Base-by-base conservation (phyloP, 768 basidiomycete species). In the Hericium coralloides region DNA sequence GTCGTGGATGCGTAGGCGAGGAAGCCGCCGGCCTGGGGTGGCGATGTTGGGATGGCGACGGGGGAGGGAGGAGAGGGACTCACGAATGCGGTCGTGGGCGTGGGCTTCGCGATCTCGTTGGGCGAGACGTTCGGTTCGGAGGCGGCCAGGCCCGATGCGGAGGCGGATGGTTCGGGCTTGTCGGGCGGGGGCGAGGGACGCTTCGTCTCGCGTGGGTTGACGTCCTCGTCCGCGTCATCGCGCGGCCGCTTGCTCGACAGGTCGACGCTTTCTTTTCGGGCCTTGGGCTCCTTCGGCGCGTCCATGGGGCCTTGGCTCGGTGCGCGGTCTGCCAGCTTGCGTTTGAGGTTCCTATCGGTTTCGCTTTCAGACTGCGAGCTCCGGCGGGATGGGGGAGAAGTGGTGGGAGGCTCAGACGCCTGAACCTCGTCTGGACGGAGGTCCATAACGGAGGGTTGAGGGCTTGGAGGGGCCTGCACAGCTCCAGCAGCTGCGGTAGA, bases 1-100 rank as follows among this genome's bases (percentile, higher is more conserved):
- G 74, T 78, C 12, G 80, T 73, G 2, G 87, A 84, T 12, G 89
- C 88, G 63, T 89, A 92, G 2, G 87, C 85, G 79, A 85, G 83
- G 68, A 92, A 92, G 23, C 89, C 89, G 54, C 79, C 73, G 52
- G 36, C 59, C 53, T 56, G 26, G 25, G 18, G 59, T 55, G 57
- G 31, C 8, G 61, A 52, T 52, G 51, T 59, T 50, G 57, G 60
- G 55, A 57, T 57, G 38, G 58, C 55, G 22, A n/a, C 49, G 25
- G 37, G 31, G 18, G 14, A 36, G 2, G 12, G 39, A 7, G 22
- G 52, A 18, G 36, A 31, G 12, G 49, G 12, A 52, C 62, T 15
- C 50, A 63, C 62, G 36, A 63, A 56, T 47, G 20, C 38, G 43
- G 58, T 50, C n/a, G 47, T 58, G 20, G 49, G 49, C 2, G 49